phyloP scores from a whole-genome alignment of 208 protist genomes.

The Leishmania tropica region DNA sequence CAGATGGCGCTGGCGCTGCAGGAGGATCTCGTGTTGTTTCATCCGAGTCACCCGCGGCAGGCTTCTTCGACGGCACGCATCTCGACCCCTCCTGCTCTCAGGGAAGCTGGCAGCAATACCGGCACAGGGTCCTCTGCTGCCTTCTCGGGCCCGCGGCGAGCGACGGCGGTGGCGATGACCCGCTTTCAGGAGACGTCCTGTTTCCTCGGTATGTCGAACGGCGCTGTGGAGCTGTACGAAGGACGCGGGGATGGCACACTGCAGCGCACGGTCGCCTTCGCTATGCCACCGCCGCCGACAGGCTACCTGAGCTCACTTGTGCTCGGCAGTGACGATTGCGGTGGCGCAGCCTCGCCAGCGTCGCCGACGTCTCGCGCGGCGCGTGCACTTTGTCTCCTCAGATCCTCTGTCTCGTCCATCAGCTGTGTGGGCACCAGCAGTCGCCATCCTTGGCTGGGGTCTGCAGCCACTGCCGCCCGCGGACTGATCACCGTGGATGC shows the following conservation, averaged over 20 bases:
- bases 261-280: slow-evolving; percentile 38
- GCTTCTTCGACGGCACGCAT: slow-evolving; percentile 33
- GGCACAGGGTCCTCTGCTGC: slow-evolving; percentile 2
- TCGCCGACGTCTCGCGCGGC: slow-evolving; percentile 12
- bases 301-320: slow-evolving; percentile 30
- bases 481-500: slow-evolving; percentile 68
- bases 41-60: slow-evolving; percentile 51
- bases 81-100: slow-evolving; percentile 4
- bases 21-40: slow-evolving; percentile 74
- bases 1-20: slow-evolving; percentile 66
- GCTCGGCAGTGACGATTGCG: slow-evolving; percentile 4
- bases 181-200: slow-evolving; percentile 56
- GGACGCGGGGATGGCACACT: slow-evolving; percentile 49
- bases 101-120: neutral
- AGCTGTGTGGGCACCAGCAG: slow-evolving; percentile 53
- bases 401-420: slow-evolving; percentile 50
- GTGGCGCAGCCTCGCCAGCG: neutral
- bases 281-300: slow-evolving; percentile 51
- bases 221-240: slow-evolving; percentile 55
- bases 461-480: slow-evolving; percentile 52
- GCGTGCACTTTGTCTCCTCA: slow-evolving; percentile 24
- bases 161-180: slow-evolving; percentile 57
- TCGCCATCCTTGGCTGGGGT: slow-evolving; percentile 56
- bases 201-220: slow-evolving; percentile 66
- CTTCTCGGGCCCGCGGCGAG: slow-evolving; percentile 10